Percentiles rank a stretch among this genome's conserved stretches.
These are phyloP conservation scores for Phialemonium atrogriseum DNA, from an alignment of 2,329 filamentous ascomycete genomes.

Conservation along the genomic window DNA sequence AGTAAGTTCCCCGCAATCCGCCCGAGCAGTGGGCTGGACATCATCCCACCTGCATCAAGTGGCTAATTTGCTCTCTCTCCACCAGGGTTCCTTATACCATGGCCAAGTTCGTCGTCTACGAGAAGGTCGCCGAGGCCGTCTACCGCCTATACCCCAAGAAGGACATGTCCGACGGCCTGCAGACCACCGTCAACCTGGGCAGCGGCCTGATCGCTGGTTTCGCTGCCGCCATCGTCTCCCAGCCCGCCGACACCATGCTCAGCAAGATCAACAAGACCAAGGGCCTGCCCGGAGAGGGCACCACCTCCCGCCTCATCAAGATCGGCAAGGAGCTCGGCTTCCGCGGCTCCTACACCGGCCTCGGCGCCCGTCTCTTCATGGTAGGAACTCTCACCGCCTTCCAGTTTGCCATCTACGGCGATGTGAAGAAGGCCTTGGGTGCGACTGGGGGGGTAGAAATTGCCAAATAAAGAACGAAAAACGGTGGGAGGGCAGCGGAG, in stretches of 20 bases:
- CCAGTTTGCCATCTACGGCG: conserved; percentile 64
- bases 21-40: background rate
- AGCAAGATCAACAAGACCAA: conserved; percentile 74
- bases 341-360: conserved; percentile 57
- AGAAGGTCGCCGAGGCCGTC: conserved; percentile 13
- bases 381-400: conserved; percentile 60
- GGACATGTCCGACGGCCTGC: conserved; percentile 16
- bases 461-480: conserved; percentile 37
- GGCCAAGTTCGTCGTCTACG: conserved; percentile 16
- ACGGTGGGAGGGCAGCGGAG: too few relatives aligned
- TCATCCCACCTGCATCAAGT: background rate
- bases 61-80: conserved; percentile 9
- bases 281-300: conserved; percentile 61
- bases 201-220: conserved; percentile 67
- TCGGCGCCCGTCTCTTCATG: conserved; percentile 48
- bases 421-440: conserved; percentile 8
- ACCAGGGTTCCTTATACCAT: conserved; percentile 16
- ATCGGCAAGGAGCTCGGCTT: conserved; percentile 63
- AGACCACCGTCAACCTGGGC: conserved; percentile 59
- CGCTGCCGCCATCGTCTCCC: conserved; percentile 63
- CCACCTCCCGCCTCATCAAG: conserved; percentile 59
- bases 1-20: conserved; percentile 38
- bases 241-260: conserved; percentile 70
- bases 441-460: conserved; percentile 74
- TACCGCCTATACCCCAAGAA: conserved; percentile 16